Conservation (phyloP, 192 early-diverging fungal species). For the Linnemannia schmuckeri region DNA sequence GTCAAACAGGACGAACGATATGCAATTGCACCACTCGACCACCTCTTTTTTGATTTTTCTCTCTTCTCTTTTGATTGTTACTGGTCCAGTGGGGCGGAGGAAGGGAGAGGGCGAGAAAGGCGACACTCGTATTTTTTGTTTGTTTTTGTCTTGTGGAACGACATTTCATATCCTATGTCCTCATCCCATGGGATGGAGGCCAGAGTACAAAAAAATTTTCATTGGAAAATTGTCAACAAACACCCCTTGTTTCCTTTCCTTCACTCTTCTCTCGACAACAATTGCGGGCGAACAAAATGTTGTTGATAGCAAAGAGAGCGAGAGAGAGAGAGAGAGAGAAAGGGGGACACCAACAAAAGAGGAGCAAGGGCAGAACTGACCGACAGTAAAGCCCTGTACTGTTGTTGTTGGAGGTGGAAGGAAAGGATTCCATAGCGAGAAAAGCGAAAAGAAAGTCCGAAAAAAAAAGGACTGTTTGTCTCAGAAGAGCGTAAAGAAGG, state of each 20-base stretch:
- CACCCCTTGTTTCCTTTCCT: constrained; percentile 25
- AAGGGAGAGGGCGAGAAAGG: no score
- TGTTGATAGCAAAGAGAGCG: not conserved
- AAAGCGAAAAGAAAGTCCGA: not conserved
- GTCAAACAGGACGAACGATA: not conserved
- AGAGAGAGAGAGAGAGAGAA: not conserved
- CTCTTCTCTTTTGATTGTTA: not conserved
- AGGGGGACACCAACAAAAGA: not conserved
- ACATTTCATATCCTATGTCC: not conserved
- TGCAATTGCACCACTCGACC: constrained; percentile 32
- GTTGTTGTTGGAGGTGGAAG: not conserved
- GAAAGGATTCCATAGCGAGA: not conserved
- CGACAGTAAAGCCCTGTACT: constrained; percentile 1
- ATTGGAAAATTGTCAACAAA: constrained; percentile 42
- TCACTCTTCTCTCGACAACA: not conserved
- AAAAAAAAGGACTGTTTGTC: not conserved
- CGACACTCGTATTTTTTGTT: not conserved
- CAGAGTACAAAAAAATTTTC: constrained; percentile 30
- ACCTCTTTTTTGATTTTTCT: not conserved
- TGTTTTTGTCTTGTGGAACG: constrained; percentile 24
- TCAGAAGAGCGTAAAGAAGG: not conserved
- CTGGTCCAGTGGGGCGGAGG: not conserved
- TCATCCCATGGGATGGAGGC: not conserved
- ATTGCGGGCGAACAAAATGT: not conserved
- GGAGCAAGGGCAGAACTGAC: not conserved